Evolutionary conservation across 2,329 filamentous ascomycete species (phyloP), one percentile per base, ranked within the genome.

Genomic region (Cladosporium sp.): DNA sequence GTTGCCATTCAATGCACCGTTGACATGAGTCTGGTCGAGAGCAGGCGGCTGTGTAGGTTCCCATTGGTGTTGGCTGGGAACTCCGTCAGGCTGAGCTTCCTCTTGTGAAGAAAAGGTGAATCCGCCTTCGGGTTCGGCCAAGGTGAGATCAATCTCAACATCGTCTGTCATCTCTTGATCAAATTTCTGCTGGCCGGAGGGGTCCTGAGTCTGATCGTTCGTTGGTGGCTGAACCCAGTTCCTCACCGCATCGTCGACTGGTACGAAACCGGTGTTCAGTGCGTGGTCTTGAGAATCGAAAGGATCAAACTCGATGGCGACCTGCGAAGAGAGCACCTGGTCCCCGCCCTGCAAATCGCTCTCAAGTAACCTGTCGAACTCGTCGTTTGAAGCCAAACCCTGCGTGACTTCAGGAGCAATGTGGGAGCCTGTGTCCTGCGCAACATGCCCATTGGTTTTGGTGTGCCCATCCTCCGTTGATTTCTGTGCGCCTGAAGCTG

Each of bases 121-220:
- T 32, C 73, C 73, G 14, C 70, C 72, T 30, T 70, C 70, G 3
- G 73, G 73, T 48, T 73, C 72, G 16, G 72, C 67, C 5, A 75
- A 54, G 3, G 65, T 67, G n/a, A 75, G 66, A 59, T 74, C 70
- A 30, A 74, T 63, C 34, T 72, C 46, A 32, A 36, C 32, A 18
- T 58, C 46, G n/a, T 39, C 25, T 7, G 58, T 23, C 53, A 56
- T 56, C 6, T 56, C 53, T 21, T 32, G n/a, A 23, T 56, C 30
- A 2, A 32, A 11, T 11, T 30, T 21, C 30, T 21, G 28, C 28
- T 56, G 18, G 30, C 23, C 48, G 8, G 23, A 28, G 13, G 4
- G 5, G n/a, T 6, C 39, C n/a, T 46, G n/a, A 21, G 0, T 21
- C 10, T 21, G 18, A 21, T 46, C 18, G 39, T 46, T 46, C n/a